Evolutionary conservation across 495 filamentous ascomycete genomes (phyloP).

Genomic region (Penicillium egyptiacum): DNA sequence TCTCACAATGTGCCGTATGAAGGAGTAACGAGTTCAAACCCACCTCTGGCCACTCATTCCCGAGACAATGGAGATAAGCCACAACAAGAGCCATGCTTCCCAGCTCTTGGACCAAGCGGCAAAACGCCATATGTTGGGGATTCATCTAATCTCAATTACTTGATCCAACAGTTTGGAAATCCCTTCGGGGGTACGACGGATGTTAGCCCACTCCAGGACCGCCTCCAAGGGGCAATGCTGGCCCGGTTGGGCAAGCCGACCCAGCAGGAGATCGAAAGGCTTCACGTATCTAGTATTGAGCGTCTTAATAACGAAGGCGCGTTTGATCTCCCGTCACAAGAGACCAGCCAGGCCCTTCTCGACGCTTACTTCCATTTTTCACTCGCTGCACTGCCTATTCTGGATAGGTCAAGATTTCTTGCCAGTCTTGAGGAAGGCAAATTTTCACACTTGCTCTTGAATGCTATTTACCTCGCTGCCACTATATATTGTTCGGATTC

Average conservation of each 20-base stretch:
- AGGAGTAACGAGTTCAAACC: conserved; percentile 1
- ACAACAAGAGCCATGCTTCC: conserved; percentile 13
- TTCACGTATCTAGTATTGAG: background rate
- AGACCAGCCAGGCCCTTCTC: conserved; percentile 13
- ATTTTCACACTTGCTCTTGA: conserved; percentile 16
- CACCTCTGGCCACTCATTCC: background rate
- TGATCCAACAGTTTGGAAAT: conserved; percentile 21
- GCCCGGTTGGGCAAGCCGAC: conserved; percentile 5
- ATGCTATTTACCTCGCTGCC: conserved; percentile 19
- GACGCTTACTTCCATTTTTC: conserved; percentile 17
- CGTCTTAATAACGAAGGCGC: conserved; percentile 11
- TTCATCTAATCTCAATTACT: conserved; percentile 19
- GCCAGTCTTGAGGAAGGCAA: conserved; percentile 1
- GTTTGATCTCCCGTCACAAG: conserved; percentile 15
- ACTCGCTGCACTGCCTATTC: conserved; percentile 15
- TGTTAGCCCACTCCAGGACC: conserved; percentile 13
- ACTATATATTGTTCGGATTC: conserved; percentile 19
- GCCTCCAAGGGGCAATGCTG: conserved; percentile 18
- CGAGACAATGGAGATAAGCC: background rate
- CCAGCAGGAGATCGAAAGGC: conserved; percentile 6
- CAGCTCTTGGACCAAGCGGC: conserved; percentile 7
- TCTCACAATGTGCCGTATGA: background rate
- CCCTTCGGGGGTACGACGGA: conserved; percentile 16
- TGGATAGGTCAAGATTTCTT: conserved; percentile 15
- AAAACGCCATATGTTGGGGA: conserved; percentile 20